A percentile compares a stretch with the other conserved stretches of the same genome.
Conservation (phyloP, 192 early-diverging fungal genomes). For the Rhizoclosmatium sp. region DNA sequence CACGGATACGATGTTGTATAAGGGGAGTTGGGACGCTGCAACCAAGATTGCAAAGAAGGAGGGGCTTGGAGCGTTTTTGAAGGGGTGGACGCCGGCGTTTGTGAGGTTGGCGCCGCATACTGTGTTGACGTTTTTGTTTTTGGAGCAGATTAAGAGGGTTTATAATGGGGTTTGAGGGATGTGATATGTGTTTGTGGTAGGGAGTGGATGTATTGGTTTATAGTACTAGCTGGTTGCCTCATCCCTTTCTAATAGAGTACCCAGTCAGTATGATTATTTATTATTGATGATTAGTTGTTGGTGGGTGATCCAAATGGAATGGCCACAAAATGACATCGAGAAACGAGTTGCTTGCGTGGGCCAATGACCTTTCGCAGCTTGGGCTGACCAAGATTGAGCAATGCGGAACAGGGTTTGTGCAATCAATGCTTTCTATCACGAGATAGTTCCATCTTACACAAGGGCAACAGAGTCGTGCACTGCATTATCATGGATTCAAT, state of each 20-base stretch:
- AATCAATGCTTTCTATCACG: background rate
- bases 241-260: too few species aligned
- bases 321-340: slow-evolving; percentile 33
- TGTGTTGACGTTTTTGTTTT: slow-evolving; percentile 23
- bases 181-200: background rate
- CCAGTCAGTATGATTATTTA: too few species aligned
- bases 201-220: too few species aligned
- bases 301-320: too few species aligned
- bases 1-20: background rate
- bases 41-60: slow-evolving; percentile 15
- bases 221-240: too few species aligned
- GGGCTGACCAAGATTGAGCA: slow-evolving; percentile 96
- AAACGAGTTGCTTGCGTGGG: slow-evolving; percentile 89
- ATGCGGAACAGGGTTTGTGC: slow-evolving; percentile 76
- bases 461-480: slow-evolving; percentile 58
- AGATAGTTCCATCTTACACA: background rate
- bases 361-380: slow-evolving; percentile 92
- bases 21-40: background rate
- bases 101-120: slow-evolving; percentile 31
- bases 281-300: too few species aligned
- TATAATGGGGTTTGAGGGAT: background rate
- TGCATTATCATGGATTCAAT: slow-evolving; percentile 83
- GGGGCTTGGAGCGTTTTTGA: slow-evolving; percentile 29
- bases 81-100: slow-evolving; percentile 31
- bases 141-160: background rate